Evolutionary conservation across 1,284 basidiomycete species (phyloP).

Genomic region (Leucocoprinus gongylophorus): DNA sequence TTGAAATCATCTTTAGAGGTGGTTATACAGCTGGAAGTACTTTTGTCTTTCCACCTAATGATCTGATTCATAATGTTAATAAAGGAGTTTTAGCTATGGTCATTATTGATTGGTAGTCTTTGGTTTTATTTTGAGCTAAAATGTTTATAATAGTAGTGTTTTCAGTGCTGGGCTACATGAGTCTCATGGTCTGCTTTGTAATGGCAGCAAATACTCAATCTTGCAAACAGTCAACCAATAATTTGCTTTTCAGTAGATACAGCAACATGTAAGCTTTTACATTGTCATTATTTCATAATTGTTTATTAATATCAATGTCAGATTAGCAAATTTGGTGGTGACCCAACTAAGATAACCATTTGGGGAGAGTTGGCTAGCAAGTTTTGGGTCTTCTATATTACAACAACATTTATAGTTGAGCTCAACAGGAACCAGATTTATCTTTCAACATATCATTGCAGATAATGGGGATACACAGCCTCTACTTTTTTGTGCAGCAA

Average conservation of each 20-base stretch:
- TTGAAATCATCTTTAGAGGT: constrained; percentile 17
- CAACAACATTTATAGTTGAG: neutral
- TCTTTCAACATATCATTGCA: constrained; percentile 34
- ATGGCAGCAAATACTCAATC: neutral
- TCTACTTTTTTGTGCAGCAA: constrained; percentile 37
- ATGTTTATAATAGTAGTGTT: constrained; percentile 28
- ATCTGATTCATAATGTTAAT: constrained; percentile 21
- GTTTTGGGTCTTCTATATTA: neutral
- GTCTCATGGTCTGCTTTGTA: constrained; percentile 4
- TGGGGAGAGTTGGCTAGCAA: constrained; percentile 29
- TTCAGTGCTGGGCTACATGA: constrained; percentile 33
- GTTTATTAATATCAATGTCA: constrained; percentile 3
- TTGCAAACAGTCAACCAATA: constrained; percentile 32
- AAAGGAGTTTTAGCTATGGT: constrained; percentile 29
- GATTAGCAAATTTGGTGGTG: constrained; percentile 27
- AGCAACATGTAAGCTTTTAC: constrained; percentile 26
- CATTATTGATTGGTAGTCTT: constrained; percentile 31
- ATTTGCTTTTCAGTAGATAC: constrained; percentile 37
- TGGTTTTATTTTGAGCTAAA: constrained; percentile 32
- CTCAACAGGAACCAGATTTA: constrained; percentile 31
- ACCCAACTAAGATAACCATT: constrained; percentile 26
- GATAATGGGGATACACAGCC: constrained; percentile 32
- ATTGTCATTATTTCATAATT: neutral
- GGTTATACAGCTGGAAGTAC: constrained; percentile 25
- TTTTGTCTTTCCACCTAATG: constrained; percentile 19